Percentiles rank a stretch among this genome's conserved stretches.
These are phyloP conservation scores for Jackrogersella minutella DNA, from an alignment of 495 filamentous ascomycete genomes.

Conservation along the genomic window DNA sequence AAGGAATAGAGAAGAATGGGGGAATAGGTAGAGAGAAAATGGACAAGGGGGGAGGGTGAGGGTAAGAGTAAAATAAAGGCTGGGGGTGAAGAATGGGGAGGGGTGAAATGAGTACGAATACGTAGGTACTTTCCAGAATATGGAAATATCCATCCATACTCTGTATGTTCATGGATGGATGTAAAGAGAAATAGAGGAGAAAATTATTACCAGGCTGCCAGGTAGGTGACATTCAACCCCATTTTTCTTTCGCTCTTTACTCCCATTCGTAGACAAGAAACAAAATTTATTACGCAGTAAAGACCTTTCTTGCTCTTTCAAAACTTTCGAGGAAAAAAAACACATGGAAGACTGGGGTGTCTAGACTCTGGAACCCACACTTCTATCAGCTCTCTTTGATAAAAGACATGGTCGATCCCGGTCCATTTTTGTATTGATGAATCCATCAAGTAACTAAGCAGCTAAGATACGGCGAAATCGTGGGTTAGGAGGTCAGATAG, in stretches of 20 bases:
- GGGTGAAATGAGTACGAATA: constrained; percentile 16
- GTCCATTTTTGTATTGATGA: neutral
- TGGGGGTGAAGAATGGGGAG: neutral
- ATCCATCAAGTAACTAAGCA: neutral
- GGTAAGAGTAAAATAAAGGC: neutral
- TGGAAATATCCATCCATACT: neutral
- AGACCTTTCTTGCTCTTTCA: neutral
- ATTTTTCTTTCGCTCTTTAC: neutral
- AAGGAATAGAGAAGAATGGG: constrained; percentile 1
- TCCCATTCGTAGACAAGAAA: constrained; percentile 1
- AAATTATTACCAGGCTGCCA: neutral
- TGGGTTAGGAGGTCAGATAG: no score
- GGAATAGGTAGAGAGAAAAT: neutral
- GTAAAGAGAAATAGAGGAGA: neutral
- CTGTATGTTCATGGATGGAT: no score
- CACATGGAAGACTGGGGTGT: constrained; percentile 6
- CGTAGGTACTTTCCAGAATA: no score
- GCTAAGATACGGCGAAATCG: neutral
- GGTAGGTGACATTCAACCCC: constrained; percentile 17
- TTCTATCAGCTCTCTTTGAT: constrained; percentile 9
- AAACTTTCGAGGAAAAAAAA: neutral
- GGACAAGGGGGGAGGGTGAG: neutral
- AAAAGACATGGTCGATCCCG: constrained; percentile 9
- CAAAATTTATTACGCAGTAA: neutral
- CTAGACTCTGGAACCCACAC: no score